Evolutionary conservation across 2,329 filamentous ascomycete species (phyloP).

Genomic region (Penicillium sp.): DNA sequence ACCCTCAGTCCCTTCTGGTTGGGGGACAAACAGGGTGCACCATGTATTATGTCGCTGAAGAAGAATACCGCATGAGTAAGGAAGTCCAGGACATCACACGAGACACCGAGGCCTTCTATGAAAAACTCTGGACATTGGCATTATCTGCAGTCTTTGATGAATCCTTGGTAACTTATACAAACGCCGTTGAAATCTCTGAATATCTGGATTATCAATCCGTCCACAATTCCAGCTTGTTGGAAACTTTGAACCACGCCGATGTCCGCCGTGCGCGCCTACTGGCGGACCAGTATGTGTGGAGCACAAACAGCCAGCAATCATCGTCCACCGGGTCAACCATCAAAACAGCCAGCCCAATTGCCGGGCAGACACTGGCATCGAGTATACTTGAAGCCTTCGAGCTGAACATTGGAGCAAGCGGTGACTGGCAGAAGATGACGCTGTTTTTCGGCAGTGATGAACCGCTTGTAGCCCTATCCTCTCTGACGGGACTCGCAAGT

Average conservation of each 20-base stretch:
- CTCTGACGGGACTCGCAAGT: conserved; percentile 42
- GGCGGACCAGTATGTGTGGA: conserved; percentile 50
- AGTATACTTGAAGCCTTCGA: conserved; percentile 40
- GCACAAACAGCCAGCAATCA: conserved; percentile 46
- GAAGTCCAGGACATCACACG: conserved; percentile 41
- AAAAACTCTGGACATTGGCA: conserved; percentile 42
- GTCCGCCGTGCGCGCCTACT: conserved; percentile 41
- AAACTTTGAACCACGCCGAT: conserved; percentile 31
- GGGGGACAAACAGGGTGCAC: conserved; percentile 49
- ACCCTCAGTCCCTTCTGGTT: conserved; percentile 52
- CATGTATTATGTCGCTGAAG: conserved; percentile 34
- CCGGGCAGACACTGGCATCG: conserved; percentile 43
- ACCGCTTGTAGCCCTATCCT: conserved; percentile 51
- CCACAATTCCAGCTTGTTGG: conserved; percentile 48
- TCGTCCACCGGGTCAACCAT: conserved; percentile 21
- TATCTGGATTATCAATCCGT: conserved; percentile 53
- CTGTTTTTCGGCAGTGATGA: conserved; percentile 51
- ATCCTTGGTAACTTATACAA: conserved; percentile 46
- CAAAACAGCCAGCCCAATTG: conserved; percentile 39
- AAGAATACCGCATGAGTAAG: conserved; percentile 42
- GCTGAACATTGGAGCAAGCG: conserved; percentile 37
- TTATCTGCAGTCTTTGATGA: conserved; percentile 43
- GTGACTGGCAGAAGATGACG: conserved; percentile 43
- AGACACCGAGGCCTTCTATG: conserved; percentile 46
- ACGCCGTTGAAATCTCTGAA: conserved; percentile 55